These are phyloP conservation scores for Centella asiatica DNA, from an alignment of 129 eudicot genomes.

Conservation along the genomic window DNA sequence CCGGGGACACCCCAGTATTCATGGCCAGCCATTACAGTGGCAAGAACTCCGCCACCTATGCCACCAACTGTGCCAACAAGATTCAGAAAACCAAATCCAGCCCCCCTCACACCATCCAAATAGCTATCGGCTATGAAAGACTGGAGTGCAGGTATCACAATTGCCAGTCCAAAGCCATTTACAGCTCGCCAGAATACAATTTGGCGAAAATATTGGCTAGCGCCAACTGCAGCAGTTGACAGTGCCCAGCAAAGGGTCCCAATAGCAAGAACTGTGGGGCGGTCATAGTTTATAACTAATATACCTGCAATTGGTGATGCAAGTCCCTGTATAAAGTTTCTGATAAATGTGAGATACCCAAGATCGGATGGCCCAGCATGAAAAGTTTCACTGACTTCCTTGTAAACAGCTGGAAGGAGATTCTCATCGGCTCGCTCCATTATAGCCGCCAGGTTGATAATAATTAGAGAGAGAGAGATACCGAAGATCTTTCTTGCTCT, in stretches of 20 bases:
- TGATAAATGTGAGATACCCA: constrained; percentile 73
- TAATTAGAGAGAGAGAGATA: constrained; percentile 70
- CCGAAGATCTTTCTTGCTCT: constrained; percentile 55
- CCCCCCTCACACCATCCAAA: constrained; percentile 68
- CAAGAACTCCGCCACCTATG: constrained; percentile 91
- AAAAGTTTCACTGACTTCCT: constrained; percentile 93
- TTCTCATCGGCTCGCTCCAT: constrained; percentile 96
- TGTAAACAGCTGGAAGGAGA: constrained; percentile 95
- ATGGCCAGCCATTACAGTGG: constrained; percentile 90
- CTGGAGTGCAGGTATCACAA: constrained; percentile 96
- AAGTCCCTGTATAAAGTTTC: constrained; percentile 75
- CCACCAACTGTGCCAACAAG: constrained; percentile 91
- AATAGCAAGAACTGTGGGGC: constrained; percentile 75
- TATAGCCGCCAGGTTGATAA: constrained; percentile 90
- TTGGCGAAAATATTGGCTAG: constrained; percentile 57
- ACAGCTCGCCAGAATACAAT: constrained; percentile 90
- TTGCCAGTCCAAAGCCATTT: constrained; percentile 87
- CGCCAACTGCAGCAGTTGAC: constrained; percentile 84
- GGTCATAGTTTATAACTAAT: constrained; percentile 73
- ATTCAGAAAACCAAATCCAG: constrained; percentile 73
- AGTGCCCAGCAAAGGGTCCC: constrained; percentile 96
- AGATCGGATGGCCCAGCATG: constrained; percentile 80
- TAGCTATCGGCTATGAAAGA: constrained; percentile 94
- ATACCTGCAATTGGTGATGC: constrained; percentile 93
- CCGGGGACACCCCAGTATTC: constrained; percentile 81